These are phyloP conservation scores for Pisolithus microcarpus DNA, from an alignment of 768 basidiomycete genomes.

Conservation along the genomic window DNA sequence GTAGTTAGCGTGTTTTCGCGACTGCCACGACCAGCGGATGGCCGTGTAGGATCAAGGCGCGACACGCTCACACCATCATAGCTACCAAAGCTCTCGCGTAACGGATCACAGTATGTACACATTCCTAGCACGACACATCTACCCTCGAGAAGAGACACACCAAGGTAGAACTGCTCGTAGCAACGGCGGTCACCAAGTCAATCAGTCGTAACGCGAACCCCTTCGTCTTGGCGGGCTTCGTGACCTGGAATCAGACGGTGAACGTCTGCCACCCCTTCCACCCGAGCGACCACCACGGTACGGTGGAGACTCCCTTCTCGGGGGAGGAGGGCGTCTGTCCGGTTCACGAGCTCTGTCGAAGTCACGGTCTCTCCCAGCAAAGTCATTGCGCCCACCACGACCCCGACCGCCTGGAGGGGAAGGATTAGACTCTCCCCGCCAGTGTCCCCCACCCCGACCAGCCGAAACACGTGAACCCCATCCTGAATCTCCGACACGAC, in stretches of 20 bases:
- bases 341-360: conserved; percentile 33
- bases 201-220: conserved; percentile 27
- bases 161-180: not conserved
- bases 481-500: conserved; percentile 38
- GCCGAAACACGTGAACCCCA: conserved; percentile 36
- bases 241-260: conserved; percentile 31
- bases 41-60: not conserved
- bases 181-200: not conserved
- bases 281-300: conserved; percentile 40
- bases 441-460: conserved; percentile 62
- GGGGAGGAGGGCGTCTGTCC: conserved; percentile 43
- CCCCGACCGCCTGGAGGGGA: conserved; percentile 37
- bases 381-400: conserved; percentile 33
- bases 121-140: not conserved
- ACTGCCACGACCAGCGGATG: not conserved
- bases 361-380: conserved; percentile 31
- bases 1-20: not conserved
- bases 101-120: too few species aligned
- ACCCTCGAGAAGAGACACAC: not conserved
- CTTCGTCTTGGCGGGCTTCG: conserved; percentile 37
- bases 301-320: conserved; percentile 40
- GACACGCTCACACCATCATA: not conserved
- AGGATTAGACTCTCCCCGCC: conserved; percentile 63
- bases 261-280: conserved; percentile 36
- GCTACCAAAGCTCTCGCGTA: not conserved